Evolutionary conservation across 495 filamentous ascomycete species (phyloP), one percentile per base, ranked within the genome.

Genomic region (Tuber magnatum): DNA sequence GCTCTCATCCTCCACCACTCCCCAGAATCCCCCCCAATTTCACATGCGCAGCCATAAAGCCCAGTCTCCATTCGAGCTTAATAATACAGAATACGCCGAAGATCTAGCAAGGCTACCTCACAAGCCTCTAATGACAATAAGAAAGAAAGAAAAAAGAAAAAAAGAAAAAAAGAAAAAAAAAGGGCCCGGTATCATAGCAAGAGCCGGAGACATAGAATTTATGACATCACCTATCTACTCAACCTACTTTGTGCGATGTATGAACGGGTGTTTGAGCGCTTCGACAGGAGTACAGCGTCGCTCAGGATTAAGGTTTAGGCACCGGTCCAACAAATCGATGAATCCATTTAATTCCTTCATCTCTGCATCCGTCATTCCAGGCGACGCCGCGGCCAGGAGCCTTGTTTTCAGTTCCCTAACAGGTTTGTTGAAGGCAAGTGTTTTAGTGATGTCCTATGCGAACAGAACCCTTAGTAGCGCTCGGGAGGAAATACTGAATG

Each of bases 251-350:
- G 71, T 69, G 16, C 77, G 77, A 61, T 79, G 77, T 76, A 93
- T 87, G 82, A 97, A 97, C 1, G 92, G 92, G 86, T 97, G 95
- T 80, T 90, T 91, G 78, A 98, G 84, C 43, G 95, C 95, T 77
- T 97, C 94, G 4, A 88, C 84, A 9, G 95, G 92, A 18, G 92
- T 94, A 83, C 92, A 92, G 70, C 95, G 88, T 84, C 94, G 95
- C 84, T 97, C 96, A n/a, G 94, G 92, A 82, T 97, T 97, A 43
- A 97, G 87, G 76, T 89, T 90, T 82, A 99, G 83, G 75, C 95
- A 98, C 24, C 90, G 89, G 77, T 97, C 93, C 51, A 99, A 84
- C 71, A 99, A 84, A 81, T 97, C 93, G 71, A 92, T 86, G 84
- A 99, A 98, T 70, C 89, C 84, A 43, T 89, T 88, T 74, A 97